Evolutionary conservation across 768 basidiomycete species (phyloP), one percentile per base, ranked within the genome.

Genomic region (Boletus sensibilis): DNA sequence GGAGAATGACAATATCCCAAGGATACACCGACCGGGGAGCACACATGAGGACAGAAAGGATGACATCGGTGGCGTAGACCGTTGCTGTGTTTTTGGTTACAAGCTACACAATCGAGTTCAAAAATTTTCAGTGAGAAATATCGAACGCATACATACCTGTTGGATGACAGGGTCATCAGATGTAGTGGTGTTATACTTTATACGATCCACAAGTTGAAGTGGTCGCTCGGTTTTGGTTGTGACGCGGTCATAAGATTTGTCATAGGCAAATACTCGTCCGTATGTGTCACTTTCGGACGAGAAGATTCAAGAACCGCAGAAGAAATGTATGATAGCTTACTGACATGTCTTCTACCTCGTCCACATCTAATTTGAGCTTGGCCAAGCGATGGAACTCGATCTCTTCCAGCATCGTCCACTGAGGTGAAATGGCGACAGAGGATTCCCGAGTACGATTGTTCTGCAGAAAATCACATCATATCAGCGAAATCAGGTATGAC

Each of bases 161-260:
- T 92, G 92, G 59, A 99, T 97, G 72, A 99, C 81, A 4, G 97
- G 96, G 69, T 99, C 97, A 64, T 99, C 97, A 16, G 94, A 95
- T 21, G 97, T 98, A 1, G 97, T 97, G 18, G 94, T 89, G 72
- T 98, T 98, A 75, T 97, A 99, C 68, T 93, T 90, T 72, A 97
- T 90, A 55, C 94, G 88, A 73, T 98, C 97, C 55, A 95, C 84
- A 44, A 92, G 80, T 66, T 98, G 94, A 27, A 99, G 82, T 47
- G 94, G 89, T 57, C 85, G 84, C 74, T 98, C 94, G 5, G 86
- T 87, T 76, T 94, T 94, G 46, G 97, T 97, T 43, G 89, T 95
- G 69, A 98, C 82, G 53, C 95, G 92, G 74, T 99, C 97, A 70
- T 92, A 99, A 7, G 87, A 76, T 72, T 96, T 96, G 62, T 98